Conservation (phyloP, 2,329 filamentous ascomycete species). For the Cyphellophora europaea region DNA sequence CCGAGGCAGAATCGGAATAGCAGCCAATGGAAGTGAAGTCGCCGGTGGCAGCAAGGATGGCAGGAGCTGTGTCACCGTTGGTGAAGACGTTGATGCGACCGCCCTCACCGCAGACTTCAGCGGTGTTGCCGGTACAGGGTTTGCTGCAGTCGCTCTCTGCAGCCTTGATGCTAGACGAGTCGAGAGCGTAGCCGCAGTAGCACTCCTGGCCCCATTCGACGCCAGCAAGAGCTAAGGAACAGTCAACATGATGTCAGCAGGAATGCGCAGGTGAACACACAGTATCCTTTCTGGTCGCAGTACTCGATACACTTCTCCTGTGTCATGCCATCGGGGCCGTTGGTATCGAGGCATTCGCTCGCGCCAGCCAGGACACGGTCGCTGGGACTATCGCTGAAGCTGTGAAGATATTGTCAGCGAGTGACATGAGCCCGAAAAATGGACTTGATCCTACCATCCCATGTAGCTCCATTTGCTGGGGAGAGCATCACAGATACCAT, state of each 20-base stretch:
- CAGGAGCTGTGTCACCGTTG: conserved; percentile 3
- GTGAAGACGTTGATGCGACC: conserved; percentile 9
- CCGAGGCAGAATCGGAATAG: conserved; percentile 19
- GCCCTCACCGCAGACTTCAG: conserved; percentile 42
- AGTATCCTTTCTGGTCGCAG: conserved; percentile 12
- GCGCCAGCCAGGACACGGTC: conserved; percentile 4
- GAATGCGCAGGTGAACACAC: conserved; percentile 1
- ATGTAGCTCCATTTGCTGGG: neutral
- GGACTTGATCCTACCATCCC: too few relatives aligned
- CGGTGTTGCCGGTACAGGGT: conserved; percentile 29
- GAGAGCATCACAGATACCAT: neutral
- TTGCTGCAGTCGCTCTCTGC: conserved; percentile 14
- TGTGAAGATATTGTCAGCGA: conserved; percentile 7
- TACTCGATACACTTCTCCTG: conserved; percentile 21
- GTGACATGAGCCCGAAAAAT: too few relatives aligned
- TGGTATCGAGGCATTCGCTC: neutral
- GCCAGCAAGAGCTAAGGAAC: conserved; percentile 19
- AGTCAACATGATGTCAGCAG: conserved; percentile 6
- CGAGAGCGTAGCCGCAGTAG: conserved; percentile 11
- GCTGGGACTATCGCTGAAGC: conserved; percentile 8
- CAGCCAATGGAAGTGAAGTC: conserved; percentile 23
- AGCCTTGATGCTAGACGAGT: conserved; percentile 1
- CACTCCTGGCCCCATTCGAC: conserved; percentile 12
- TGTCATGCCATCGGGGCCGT: conserved; percentile 28
- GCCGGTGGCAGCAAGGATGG: conserved; percentile 4